phyloP scores from a whole-genome alignment of 352 stramenopile genomes.

The Globisporangium sylvaticum region DNA sequence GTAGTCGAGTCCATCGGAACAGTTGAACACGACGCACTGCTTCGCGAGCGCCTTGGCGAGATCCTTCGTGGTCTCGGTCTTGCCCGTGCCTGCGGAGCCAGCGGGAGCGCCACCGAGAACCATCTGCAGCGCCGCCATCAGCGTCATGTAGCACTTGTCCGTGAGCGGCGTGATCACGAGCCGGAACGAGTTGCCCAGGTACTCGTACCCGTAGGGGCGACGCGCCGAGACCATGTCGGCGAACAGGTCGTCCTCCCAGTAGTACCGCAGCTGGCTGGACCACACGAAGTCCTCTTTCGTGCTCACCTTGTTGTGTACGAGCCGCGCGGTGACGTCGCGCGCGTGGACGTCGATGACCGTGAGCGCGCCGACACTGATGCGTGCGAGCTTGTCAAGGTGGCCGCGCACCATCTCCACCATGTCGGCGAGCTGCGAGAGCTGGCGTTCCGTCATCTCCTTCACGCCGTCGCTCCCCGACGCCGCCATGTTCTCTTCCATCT shows the following conservation, averaged over 20 bases:
- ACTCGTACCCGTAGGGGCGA: conserved; percentile 92
- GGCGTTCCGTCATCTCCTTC: conserved; percentile 88
- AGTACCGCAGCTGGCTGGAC: conserved; percentile 93
- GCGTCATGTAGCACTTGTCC: conserved; percentile 95
- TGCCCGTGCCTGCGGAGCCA: conserved; percentile 90
- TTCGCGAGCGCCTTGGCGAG: conserved; percentile 92
- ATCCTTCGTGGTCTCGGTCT: conserved; percentile 94
- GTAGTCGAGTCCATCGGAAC: conserved; percentile 93
- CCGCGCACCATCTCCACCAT: conserved; percentile 93
- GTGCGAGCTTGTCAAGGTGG: conserved; percentile 86
- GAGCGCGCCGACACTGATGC: conserved; percentile 90
- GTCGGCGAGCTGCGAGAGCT: conserved; percentile 90
- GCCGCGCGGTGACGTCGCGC: conserved; percentile 88
- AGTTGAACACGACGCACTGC: conserved; percentile 96
- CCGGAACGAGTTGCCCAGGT: conserved; percentile 92
- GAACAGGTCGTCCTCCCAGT: conserved; percentile 86
- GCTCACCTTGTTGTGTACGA: conserved; percentile 81
- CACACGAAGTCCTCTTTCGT: conserved; percentile 93
- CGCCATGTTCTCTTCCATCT: conserved; percentile 90
- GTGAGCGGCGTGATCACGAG: conserved; percentile 94
- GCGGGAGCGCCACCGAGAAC: conserved; percentile 90
- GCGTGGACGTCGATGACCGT: conserved; percentile 95
- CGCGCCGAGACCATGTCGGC: conserved; percentile 91
- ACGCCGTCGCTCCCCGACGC: conserved; percentile 81
- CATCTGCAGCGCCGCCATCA: conserved; percentile 95